Percentiles rank a stretch among this genome's conserved stretches.
Evolutionary conservation across 2,329 filamentous ascomycete species (phyloP).

Genomic region (Helotiales sp.): DNA sequence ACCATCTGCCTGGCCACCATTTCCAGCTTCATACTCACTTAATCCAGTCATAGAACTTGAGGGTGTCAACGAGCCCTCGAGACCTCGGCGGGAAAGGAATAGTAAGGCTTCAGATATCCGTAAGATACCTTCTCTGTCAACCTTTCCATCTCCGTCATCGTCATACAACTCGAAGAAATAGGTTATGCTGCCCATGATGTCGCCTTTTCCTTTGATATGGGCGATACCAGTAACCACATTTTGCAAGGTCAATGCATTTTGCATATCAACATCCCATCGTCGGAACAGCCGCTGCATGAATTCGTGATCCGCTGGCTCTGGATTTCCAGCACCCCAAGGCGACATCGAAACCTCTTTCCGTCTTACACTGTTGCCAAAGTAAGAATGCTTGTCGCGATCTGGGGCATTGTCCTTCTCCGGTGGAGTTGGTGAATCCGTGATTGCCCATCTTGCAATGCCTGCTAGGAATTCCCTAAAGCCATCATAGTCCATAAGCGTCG

Average conservation of each 20-base stretch:
- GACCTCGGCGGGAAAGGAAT: constrained; percentile 85
- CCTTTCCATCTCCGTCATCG: constrained; percentile 84
- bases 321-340: constrained; percentile 57
- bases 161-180: constrained; percentile 99
- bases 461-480: constrained; percentile 93
- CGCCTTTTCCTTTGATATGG: constrained; percentile 85
- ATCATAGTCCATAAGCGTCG: constrained; percentile 95
- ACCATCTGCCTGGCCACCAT: constrained; percentile 34
- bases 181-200: constrained; percentile 97
- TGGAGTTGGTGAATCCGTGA: constrained; percentile 77
- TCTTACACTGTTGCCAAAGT: constrained; percentile 57
- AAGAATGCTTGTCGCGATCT: constrained; percentile 59
- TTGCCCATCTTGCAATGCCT: constrained; percentile 87
- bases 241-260: constrained; percentile 78
- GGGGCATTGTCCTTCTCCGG: constrained; percentile 46
- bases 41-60: constrained; percentile 58
- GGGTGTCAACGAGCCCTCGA: constrained; percentile 73
- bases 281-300: constrained; percentile 87
- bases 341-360: constrained; percentile 33
- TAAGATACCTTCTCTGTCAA: constrained; percentile 92
- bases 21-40: constrained; percentile 42
- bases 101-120: constrained; percentile 91
- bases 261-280: constrained; percentile 81
- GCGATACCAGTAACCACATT: constrained; percentile 91
- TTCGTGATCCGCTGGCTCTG: constrained; percentile 86